Evolutionary conservation across 78 protist genomes (phyloP), one percentile per base, ranked within the genome.

Genomic region (Pelomyxa schiedti): DNA sequence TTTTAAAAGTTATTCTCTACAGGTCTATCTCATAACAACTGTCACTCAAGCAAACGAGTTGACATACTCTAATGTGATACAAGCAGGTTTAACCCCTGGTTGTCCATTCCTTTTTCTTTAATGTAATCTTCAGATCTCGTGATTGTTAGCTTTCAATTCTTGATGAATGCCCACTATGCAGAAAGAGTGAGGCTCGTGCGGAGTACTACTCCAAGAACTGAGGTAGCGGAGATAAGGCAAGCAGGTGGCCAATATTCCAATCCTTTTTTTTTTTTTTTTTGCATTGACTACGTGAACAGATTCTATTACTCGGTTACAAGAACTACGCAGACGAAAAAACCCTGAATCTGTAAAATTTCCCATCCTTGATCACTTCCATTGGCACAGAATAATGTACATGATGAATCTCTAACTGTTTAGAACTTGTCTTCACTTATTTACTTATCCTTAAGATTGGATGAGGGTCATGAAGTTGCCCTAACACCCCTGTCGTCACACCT

Each of bases 401-500:
- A n/a, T n/a, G n/a, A n/a, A n/a, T n/a, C n/a, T n/a, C n/a, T n/a
- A n/a, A n/a, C n/a, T n/a, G n/a, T n/a, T n/a, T n/a, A n/a, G n/a
- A n/a, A n/a, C n/a, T n/a, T n/a, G n/a, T n/a, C n/a, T n/a, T n/a
- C n/a, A n/a, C n/a, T n/a, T n/a, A n/a, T n/a, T n/a, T n/a, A n/a
- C n/a, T n/a, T n/a, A n/a, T n/a, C n/a, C n/a, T n/a, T n/a, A n/a
- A n/a, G n/a, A n/a, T 4, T 69, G 16, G 73, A 69, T 5, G 73
- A 69, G 36, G 73, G 42, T n/a, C 73, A 69, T 43, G 73, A 69
- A 5, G 73, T 69, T 41, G 36, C 36, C 73, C 64, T 24, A n/a
- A 7, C 6, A 8, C 8, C 29, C 69, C 29, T 16, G 69, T 24
- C 69, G 36, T 36, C 29, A 7, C 32, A 65, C 69, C 73, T 69